Percentiles rank a stretch among this genome's conserved stretches.
Conservation (phyloP, 176 grass and related monocot species). For the Aegilops tauschii region DNA sequence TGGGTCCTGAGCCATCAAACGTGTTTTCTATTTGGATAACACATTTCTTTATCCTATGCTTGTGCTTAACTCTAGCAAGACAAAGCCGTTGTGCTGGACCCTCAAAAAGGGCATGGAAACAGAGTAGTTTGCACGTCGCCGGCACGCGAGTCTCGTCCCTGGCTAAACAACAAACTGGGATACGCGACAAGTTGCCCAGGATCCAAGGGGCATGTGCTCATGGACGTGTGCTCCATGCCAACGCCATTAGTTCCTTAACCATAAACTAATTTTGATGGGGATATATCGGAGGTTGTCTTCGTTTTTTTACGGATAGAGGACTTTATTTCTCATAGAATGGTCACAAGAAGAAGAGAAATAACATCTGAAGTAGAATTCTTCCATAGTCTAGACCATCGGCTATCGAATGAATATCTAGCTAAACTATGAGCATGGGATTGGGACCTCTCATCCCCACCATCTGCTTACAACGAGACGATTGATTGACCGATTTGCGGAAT, state of each 20-base stretch:
- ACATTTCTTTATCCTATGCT: too few species aligned
- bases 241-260: background rate
- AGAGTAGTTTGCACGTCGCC: background rate
- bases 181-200: background rate
- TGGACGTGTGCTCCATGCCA: background rate
- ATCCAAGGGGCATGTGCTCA: background rate
- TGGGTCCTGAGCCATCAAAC: too few species aligned
- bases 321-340: too few species aligned
- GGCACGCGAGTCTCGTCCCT: background rate
- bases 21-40: too few species aligned
- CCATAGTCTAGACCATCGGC: too few species aligned
- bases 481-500: background rate
- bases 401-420: too few species aligned
- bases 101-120: background rate
- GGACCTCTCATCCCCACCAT: too few species aligned
- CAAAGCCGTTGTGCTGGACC: background rate
- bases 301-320: too few species aligned
- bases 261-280: background rate
- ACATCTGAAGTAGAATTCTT: too few species aligned
- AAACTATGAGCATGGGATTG: background rate
- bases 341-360: too few species aligned
- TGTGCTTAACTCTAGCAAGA: too few species aligned
- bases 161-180: too few species aligned
- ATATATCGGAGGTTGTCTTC: background rate
- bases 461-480: background rate